Conservation (phyloP, 768 basidiomycete genomes). For the Myochromella boudieri region DNA sequence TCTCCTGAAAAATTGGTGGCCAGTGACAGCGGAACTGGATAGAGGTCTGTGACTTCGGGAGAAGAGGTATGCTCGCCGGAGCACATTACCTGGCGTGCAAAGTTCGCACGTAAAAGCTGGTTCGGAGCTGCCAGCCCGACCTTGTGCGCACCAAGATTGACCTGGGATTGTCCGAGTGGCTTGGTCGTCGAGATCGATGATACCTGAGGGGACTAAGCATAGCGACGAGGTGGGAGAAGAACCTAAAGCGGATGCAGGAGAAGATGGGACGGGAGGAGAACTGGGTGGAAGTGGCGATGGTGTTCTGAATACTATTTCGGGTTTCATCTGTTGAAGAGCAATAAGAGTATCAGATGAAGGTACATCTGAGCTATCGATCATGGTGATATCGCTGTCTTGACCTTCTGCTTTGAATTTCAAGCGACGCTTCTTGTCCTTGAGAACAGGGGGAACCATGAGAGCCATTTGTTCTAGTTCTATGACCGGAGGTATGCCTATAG, state of each 20-base stretch:
- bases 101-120: slow-evolving; percentile 8
- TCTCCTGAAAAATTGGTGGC: background rate
- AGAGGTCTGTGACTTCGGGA: background rate
- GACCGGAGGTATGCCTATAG: slow-evolving; percentile 32
- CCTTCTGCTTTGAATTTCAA: background rate
- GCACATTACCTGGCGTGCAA: slow-evolving; percentile 10
- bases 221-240: background rate
- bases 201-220: background rate
- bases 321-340: slow-evolving; percentile 4
- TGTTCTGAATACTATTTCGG: background rate
- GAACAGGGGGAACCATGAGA: background rate
- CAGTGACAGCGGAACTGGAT: no score
- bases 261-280: slow-evolving; percentile 4
- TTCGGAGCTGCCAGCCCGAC: background rate
- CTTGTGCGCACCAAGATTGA: slow-evolving; percentile 5
- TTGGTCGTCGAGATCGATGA: background rate
- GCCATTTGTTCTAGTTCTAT: slow-evolving; percentile 7
- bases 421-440: background rate
- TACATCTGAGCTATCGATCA: background rate
- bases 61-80: background rate
- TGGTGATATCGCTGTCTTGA: background rate
- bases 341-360: slow-evolving; percentile 13
- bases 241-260: background rate
- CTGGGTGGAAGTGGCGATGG: slow-evolving; percentile 12
- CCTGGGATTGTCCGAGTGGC: background rate